Percentiles rank a stretch among this genome's conserved stretches.
Evolutionary conservation across 192 early-diverging fungal species (phyloP).

Genomic region (Phlyctochytrium planicorne): DNA sequence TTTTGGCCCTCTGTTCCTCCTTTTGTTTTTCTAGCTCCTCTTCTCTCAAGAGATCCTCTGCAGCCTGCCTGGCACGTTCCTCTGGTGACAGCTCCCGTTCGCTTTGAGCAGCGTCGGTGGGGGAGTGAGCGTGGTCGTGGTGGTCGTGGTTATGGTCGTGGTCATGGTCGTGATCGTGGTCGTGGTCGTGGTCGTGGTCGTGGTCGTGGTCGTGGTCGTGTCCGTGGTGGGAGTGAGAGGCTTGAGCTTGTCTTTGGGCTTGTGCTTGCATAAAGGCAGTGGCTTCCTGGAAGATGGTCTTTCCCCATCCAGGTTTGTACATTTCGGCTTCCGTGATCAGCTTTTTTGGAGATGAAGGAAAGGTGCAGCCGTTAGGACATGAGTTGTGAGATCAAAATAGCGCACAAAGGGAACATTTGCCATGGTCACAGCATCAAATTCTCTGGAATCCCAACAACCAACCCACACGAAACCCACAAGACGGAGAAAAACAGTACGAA

Average conservation of each 20-base stretch:
- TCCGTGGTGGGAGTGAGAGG: not conserved
- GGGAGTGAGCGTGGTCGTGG: conserved; percentile 7
- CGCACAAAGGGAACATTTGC: not conserved
- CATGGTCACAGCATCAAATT: not conserved
- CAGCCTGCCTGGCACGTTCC: conserved; percentile 18
- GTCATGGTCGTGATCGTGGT: no score
- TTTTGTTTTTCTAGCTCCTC: conserved; percentile 16
- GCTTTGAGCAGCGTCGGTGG: conserved; percentile 16
- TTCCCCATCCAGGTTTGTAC: conserved; percentile 76
- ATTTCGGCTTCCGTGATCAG: conserved; percentile 81
- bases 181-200: not conserved
- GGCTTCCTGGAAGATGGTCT: conserved; percentile 79
- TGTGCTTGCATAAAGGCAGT: conserved; percentile 73
- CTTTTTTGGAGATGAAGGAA: conserved; percentile 4
- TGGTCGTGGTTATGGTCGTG: conserved; percentile 5
- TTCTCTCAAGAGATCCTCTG: conserved; percentile 18
- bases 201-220: conserved; percentile 10
- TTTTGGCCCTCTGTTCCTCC: conserved; percentile 9
- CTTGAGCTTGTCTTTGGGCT: conserved; percentile 32
- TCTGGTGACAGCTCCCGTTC: conserved; percentile 42
- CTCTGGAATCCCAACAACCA: not conserved
- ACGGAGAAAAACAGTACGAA: no score
- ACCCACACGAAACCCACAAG: not conserved
- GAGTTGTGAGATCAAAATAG: not conserved
- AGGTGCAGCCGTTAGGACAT: not conserved